A percentile compares a stretch with the other conserved stretches of the same genome.
These are phyloP conservation scores for Fusarium solani-melongenae DNA, from an alignment of 2,329 filamentous ascomycete genomes.

Conservation along the genomic window DNA sequence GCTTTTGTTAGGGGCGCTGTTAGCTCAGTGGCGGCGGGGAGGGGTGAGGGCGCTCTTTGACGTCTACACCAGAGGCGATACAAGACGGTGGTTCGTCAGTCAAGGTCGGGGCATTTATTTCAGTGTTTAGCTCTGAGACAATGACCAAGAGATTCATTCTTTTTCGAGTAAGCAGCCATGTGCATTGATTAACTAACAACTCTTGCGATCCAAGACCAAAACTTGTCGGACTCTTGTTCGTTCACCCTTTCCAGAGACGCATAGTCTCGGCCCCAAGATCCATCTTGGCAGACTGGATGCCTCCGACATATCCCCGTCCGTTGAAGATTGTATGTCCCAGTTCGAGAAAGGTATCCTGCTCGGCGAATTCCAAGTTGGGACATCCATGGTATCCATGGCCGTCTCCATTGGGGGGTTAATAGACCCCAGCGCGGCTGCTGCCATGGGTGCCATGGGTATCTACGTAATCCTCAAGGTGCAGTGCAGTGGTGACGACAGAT, in stretches of 20 bases:
- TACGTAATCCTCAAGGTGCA: neutral
- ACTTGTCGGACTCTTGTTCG: neutral
- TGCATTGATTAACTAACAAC: neutral
- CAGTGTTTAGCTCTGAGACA: neutral
- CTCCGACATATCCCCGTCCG: constrained; percentile 21
- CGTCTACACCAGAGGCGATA: neutral
- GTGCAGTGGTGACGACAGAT: neutral
- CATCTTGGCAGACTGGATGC: constrained; percentile 16
- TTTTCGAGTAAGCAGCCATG: neutral
- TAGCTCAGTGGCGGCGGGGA: constrained; percentile 35
- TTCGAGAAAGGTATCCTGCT: neutral
- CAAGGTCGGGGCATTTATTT: neutral
- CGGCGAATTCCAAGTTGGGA: neutral
- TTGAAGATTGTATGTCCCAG: neutral
- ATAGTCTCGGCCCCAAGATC: neutral
- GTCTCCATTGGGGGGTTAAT: neutral
- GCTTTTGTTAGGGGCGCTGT: constrained; percentile 26
- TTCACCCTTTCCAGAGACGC: neutral
- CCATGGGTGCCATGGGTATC: neutral
- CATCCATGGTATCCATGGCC: neutral
- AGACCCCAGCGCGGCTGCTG: neutral
- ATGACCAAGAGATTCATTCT: neutral
- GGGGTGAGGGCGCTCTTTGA: constrained; percentile 11
- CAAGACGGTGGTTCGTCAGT: neutral
- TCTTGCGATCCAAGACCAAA: neutral